Base-by-base conservation (phyloP, 1,139 yeast species). In the Diutina ranongensis region DNA sequence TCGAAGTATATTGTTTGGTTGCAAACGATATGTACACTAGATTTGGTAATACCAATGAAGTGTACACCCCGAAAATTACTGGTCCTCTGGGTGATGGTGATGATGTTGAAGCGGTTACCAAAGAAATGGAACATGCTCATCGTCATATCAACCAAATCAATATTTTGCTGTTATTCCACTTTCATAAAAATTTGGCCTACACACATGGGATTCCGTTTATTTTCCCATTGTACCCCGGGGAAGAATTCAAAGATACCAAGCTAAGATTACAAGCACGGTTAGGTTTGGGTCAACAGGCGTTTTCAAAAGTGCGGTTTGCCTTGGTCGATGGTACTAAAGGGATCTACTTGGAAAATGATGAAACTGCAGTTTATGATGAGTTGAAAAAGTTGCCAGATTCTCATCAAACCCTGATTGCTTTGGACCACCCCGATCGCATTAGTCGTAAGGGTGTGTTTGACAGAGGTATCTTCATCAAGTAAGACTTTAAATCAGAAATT, bases 131-230 rank as follows among this genome's bases (percentile, higher is more conserved):
- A 44, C 50, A 58, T 25, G 64, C 69, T 1, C 55, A 58, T 40
- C 54, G 53, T 47, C 65, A 50, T 58, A 69, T 72, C 32, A 64
- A 67, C 45, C 59, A 57, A 47, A 54, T 71, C 47, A 71, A 71
- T 49, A 79, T 52, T 45, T 60, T 70, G 13, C 72, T 75, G 0
- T 73, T 65, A 2, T 74, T 80, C 57, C 97, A 92, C 57, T 92
- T 82, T 64, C 76, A 82, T 59, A 84, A 82, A 54, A 86, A 80
- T 45, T 72, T 82, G 19, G 71, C 70, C 42, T 76, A 79, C 52
- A 70, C 78, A 19, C 98, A 94, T 59, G 94, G 97, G n/a, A 70
- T 83, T 33, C 96, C 98, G 5, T 92, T 92, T 59, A 65, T 83
- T 21, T 83, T 92, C 57, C 76, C 80, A 13, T 62, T 86, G 8